Base-by-base conservation (phyloP, 371 early-diverging fungal species). In the Rhizopus delemar region DNA sequence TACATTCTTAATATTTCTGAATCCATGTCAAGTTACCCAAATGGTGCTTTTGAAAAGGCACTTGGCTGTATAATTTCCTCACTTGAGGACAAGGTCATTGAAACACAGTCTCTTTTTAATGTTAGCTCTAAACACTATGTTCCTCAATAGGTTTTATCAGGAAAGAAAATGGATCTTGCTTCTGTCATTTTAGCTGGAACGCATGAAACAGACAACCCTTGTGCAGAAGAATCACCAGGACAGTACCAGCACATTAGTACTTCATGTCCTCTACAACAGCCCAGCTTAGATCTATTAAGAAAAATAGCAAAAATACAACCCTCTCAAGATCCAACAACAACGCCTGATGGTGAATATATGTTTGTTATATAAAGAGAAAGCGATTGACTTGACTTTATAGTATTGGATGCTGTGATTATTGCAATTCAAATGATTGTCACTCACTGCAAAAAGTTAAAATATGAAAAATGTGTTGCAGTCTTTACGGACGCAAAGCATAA, bases 371-470 rank as follows among this genome's bases (percentile, higher is more conserved):
- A 35, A 41, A 22, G 22, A 52, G 12, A 28, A 36, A 50, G 7
- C 4, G 22, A 22, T 22, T 22, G 22, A 22, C 22, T 22, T 22
- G 22, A 22, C 22, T 22, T 22, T 22, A 9, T 68, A 83, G 81
- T 80, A 22, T 51, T 90, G 57, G 87, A 88, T 65, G 89, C 85
- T 5, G 63, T 90, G 49, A 84, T 90, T 53, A 72, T 90, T 8
- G 86, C 85, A 2, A 64, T 82, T 46, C 68, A 83, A 9, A 75
- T 82, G 72, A 80, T 90, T 41, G 60, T 70, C 7, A 57, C 57
- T 28, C 76, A 83, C 63, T 89, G 89, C 60, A 75, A 72, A 55
- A 65, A 85, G 0, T 63, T 86, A 22, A 90, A 90, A 62, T 93
- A 82, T 56, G 70, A 64, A 16, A 90, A 90, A 59, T 77, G 71